Conservation (phyloP, 176 grass and related monocot species). For the Saccharum spontaneum region DNA sequence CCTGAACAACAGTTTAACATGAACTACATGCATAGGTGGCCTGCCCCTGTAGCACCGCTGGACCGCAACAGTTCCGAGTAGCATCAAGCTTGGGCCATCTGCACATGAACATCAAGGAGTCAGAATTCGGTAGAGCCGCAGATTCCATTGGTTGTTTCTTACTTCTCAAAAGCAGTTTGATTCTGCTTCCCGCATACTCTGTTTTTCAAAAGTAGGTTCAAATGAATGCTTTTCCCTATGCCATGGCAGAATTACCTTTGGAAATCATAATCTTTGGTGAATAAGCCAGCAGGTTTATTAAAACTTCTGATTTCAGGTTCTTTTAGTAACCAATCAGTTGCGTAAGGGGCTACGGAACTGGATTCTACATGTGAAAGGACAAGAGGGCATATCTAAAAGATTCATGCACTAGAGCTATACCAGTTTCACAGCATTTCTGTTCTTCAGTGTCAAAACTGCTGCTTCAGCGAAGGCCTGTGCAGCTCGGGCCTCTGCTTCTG, state of each 20-base stretch:
- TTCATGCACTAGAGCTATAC: conserved; percentile 32
- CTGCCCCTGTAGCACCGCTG: neutral
- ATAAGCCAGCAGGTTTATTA: neutral
- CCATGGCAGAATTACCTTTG: neutral
- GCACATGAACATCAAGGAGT: conserved; percentile 23
- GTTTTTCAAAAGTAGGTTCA: neutral
- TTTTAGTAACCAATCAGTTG: conserved; percentile 2
- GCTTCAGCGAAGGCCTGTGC: conserved; percentile 84
- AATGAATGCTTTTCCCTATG: neutral
- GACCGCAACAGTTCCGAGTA: neutral
- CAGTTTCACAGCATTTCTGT: conserved; percentile 60
- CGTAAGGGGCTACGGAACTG: neutral
- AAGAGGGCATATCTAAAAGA: conserved; percentile 12
- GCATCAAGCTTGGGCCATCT: conserved; percentile 36
- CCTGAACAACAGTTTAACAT: neutral
- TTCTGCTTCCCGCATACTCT: neutral
- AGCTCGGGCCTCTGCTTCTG: conserved; percentile 80
- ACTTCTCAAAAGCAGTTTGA: neutral
- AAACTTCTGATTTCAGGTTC: neutral
- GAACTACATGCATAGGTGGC: conserved; percentile 6
- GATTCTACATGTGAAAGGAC: neutral
- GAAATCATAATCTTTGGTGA: neutral
- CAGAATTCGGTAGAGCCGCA: conserved; percentile 3
- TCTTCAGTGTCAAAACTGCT: conserved; percentile 52
- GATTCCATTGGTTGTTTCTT: neutral